Percentiles rank a stretch among this genome's conserved stretches.
Conservation (phyloP, 208 protist genomes). For the Tetramitus jugosus region DNA sequence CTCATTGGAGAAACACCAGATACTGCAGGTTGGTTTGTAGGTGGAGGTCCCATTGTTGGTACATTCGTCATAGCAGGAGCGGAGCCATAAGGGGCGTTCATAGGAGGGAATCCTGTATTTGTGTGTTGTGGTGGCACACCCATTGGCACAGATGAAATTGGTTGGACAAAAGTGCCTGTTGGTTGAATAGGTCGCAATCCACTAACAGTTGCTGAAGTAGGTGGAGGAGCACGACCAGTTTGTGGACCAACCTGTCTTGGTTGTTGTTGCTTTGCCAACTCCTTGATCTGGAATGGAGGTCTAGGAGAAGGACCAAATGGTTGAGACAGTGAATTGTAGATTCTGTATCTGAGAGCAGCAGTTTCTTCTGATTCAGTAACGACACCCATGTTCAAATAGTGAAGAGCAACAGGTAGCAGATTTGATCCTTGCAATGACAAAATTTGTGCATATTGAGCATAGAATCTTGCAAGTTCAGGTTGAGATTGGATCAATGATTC, state of each 20-base stretch:
- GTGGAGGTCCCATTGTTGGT: no score
- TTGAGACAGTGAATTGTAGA: conserved; percentile 1
- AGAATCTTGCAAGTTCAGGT: neutral
- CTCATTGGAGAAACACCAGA: no score
- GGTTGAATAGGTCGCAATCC: neutral
- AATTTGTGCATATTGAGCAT: neutral
- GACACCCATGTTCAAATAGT: conserved; percentile 12
- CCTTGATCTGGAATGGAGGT: neutral
- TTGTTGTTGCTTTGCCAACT: neutral
- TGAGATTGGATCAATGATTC: neutral
- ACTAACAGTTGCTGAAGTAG: neutral
- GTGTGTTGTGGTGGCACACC: no score
- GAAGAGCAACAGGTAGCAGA: neutral
- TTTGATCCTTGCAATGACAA: neutral
- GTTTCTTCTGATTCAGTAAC: neutral
- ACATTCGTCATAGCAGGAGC: neutral
- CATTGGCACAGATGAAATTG: neutral
- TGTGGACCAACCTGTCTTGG: neutral
- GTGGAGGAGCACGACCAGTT: no score
- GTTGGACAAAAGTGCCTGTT: no score
- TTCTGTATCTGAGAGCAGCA: neutral
- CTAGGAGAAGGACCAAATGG: no score
- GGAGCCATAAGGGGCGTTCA: neutral
- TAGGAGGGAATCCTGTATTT: neutral
- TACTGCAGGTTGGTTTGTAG: no score